Evolutionary conservation across 169 alveolate genomes (phyloP), one percentile per base, ranked within the genome.

Genomic region (Eimeria praecox): DNA sequence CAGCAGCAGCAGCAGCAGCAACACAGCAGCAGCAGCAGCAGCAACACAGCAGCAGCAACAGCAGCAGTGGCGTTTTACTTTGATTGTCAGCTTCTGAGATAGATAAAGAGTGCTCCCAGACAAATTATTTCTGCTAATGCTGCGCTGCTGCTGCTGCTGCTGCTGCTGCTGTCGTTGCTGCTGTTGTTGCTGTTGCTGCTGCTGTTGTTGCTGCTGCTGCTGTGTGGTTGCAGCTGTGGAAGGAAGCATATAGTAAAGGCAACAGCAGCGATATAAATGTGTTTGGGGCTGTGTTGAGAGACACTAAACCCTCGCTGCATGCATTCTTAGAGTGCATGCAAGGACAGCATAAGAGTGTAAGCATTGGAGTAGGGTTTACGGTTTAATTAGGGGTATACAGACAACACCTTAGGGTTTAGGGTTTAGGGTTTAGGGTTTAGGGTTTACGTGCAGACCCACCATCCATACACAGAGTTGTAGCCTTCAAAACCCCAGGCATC

Each of bases 151-250:
- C 82, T 71, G 46, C n/a, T 12, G 56, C 12, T 49, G 56, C 56
- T 49, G 5, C 12, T 49, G 56, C 56, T 49, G 69, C 27, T 33
- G 82, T 16, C 33, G 82, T 46, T 71, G 46, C 42, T 71, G 82
- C 82, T 71, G 46, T 12, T 71, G 82, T 30, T 59, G 69, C 22
- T 59, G 69, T n/a, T 59, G 69, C 69, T 56, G 66, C 24, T 56
- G 66, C 27, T 56, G 66, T 16, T 56, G 66, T 27, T 56, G 66
- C 66, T 56, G 66, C 66, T 56, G 66, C 66, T 59, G 69, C 69
- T 59, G 69, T 71, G 9, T n/a, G 71, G 9, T 9, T 52, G 90
- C 90, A 82, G 90, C 44, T 82, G 52, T 82, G 90, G 90, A 59
- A 82, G 12, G 46, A 46, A n/a, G 73, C 90, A n/a, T 38, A 14